Evolutionary conservation across 768 basidiomycete genomes (phyloP).

Genomic region (Boletus rubescentipes): DNA sequence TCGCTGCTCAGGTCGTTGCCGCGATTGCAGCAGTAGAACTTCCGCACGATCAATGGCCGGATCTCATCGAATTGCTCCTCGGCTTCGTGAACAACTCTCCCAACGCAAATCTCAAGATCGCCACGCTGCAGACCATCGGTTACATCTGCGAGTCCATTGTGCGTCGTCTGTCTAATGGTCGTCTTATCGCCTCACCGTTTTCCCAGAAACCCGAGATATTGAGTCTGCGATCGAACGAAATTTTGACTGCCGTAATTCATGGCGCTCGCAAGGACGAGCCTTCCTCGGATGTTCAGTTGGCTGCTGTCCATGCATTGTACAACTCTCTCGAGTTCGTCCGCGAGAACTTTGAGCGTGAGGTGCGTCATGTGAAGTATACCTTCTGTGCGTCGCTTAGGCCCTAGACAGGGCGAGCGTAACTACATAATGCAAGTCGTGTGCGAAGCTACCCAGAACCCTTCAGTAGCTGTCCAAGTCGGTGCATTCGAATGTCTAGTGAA

Average conservation of each 20-base stretch:
- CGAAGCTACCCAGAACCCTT: conserved; percentile 88
- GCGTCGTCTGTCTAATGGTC: conserved; percentile 37
- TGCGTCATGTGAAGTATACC: conserved; percentile 37
- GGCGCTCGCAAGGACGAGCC: conserved; percentile 96
- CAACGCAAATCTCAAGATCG: conserved; percentile 75
- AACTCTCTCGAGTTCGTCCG: conserved; percentile 98
- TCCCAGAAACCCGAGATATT: conserved; percentile 89
- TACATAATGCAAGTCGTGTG: conserved; percentile 99
- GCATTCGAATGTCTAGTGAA: conserved; percentile 94
- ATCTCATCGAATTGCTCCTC: conserved; percentile 85
- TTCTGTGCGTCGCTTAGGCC: conserved; percentile 1
- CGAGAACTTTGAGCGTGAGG: conserved; percentile 97
- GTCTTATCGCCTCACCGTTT: conserved; percentile 5
- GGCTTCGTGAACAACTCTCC: conserved; percentile 77
- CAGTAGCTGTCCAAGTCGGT: conserved; percentile 85
- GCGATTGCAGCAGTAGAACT: conserved; percentile 95
- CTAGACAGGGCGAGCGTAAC: conserved; percentile 88
- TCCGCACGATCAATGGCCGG: conserved; percentile 83
- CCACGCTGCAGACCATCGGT: conserved; percentile 93
- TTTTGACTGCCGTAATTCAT: conserved; percentile 96
- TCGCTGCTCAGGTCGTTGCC: conserved; percentile 91
- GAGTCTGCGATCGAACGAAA: conserved; percentile 89
- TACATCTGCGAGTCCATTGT: conserved; percentile 97
- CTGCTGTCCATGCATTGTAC: conserved; percentile 88
- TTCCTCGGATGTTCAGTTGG: conserved; percentile 85